Base-by-base conservation (phyloP, 2,329 filamentous ascomycete genomes). In the Cladosporium austrohemisphaericum region DNA sequence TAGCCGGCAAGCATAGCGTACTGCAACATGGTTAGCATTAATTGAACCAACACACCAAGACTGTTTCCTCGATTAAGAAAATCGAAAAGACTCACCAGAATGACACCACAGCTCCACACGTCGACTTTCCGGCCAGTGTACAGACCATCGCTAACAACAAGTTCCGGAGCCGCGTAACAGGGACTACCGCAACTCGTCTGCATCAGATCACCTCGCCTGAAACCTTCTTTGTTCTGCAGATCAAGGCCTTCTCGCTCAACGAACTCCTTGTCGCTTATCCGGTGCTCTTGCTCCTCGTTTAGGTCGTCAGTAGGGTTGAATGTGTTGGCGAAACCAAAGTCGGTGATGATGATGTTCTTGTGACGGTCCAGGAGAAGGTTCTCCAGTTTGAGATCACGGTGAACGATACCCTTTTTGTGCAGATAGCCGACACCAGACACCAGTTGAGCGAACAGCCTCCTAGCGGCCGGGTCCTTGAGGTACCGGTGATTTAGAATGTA, bases 1-100 rank as follows among this genome's bases (percentile, higher is more conserved):
- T 98, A 98, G 35, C 93, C 93, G 31, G 93, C 93, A 61, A 98
- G 78, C 93, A 98, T 98, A 51, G 93, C 93, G 68, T 98, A 98
- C 91, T 97, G 63, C n/a, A 63, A 38, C 29, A 37, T 25, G 16
- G 47, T 55, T 28, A 60, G 43, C 14, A 50, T 38, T 14, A 35
- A 28, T n/a, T n/a, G n/a, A n/a, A n/a, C n/a, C n/a, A n/a, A n/a
- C n/a, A n/a, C n/a, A n/a, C n/a, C n/a, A n/a, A n/a, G n/a, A n/a
- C n/a, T n/a, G n/a, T n/a, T 20, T 29, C 37, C 44, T n/a, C 14
- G 16, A 19, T 5, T 13, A 23, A 47, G 33, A 50, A 26, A 18
- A 6, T 18, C 2, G 29, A 43, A 20, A 22, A 3, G 23, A 76
- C 88, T 71, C 78, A 96, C 92, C 78, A 98, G 69, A 64, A 98